A percentile compares a stretch with the other conserved stretches of the same genome.
Conservation (phyloP, 2,329 filamentous ascomycete species). For the Microsporum audouinii region DNA sequence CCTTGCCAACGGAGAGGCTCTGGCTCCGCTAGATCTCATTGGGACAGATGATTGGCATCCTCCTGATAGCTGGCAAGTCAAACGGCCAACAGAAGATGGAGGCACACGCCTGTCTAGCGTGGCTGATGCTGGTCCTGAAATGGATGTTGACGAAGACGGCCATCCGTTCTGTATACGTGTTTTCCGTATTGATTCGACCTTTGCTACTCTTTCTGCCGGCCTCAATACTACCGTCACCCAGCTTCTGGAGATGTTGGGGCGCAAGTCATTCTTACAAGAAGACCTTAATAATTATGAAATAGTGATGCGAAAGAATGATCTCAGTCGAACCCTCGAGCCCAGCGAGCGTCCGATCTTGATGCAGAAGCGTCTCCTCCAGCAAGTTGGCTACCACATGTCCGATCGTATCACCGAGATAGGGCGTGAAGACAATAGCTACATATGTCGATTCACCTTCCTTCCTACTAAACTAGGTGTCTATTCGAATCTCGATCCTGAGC, state of each 20-base stretch:
- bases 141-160: constrained; percentile 61
- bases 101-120: constrained; percentile 40
- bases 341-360: constrained; percentile 77
- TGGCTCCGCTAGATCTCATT: constrained; percentile 16
- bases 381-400: constrained; percentile 77
- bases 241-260: constrained; percentile 77
- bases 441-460: constrained; percentile 91
- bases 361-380: constrained; percentile 80
- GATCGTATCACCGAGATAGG: constrained; percentile 89
- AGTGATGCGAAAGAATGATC: constrained; percentile 83
- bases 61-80: constrained; percentile 93
- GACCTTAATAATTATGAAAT: constrained; percentile 91
- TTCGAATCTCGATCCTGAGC: constrained; percentile 60
- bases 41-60: constrained; percentile 66
- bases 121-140: constrained; percentile 34
- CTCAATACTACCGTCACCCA: constrained; percentile 77
- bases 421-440: constrained; percentile 91
- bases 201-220: constrained; percentile 76
- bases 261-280: constrained; percentile 87
- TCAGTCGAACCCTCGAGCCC: constrained; percentile 66
- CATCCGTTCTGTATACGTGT: constrained; percentile 84
- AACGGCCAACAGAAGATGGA: constrained; percentile 42
- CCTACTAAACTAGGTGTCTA: constrained; percentile 77
- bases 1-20: constrained; percentile 19
- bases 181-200: constrained; percentile 86